Conservation (phyloP, 805 yeast genomes). For the Pichia paraexigua region DNA sequence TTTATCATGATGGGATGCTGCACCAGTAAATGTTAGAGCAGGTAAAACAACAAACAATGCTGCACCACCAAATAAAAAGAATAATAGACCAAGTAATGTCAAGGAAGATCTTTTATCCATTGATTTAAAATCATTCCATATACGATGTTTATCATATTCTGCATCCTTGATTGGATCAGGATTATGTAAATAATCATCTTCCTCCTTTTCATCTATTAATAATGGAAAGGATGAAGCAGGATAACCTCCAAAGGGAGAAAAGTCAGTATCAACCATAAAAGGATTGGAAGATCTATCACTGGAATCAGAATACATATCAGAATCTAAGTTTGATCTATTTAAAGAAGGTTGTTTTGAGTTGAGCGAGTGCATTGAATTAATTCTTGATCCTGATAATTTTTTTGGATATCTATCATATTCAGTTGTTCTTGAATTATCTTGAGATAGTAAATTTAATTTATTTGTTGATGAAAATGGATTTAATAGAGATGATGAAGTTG, state of each 20-base stretch:
- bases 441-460: constrained; percentile 11
- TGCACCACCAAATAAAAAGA: constrained; percentile 51
- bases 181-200: constrained; percentile 90
- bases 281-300: constrained; percentile 27
- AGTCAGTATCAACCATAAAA: constrained; percentile 50
- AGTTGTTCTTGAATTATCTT: constrained; percentile 26
- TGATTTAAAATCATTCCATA: constrained; percentile 53
- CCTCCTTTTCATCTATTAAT: constrained; percentile 86
- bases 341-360: constrained; percentile 25
- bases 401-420: constrained; percentile 66
- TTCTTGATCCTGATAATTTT: constrained; percentile 41
- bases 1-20: constrained; percentile 26
- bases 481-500: constrained; percentile 20
- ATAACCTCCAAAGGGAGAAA: constrained; percentile 93
- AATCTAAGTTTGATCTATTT: not conserved
- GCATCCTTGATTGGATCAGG: constrained; percentile 96
- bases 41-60: constrained; percentile 76
- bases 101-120: constrained; percentile 56
- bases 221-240: constrained; percentile 91
- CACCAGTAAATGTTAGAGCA: constrained; percentile 75
- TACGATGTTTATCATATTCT: constrained; percentile 64
- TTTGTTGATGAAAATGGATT: constrained; percentile 26
- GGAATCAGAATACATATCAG: constrained; percentile 14
- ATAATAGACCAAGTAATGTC: constrained; percentile 54
- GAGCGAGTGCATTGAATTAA: constrained; percentile 42